These are phyloP conservation scores for Peronospora destructor DNA, from an alignment of 352 stramenopile genomes.

Conservation along the genomic window DNA sequence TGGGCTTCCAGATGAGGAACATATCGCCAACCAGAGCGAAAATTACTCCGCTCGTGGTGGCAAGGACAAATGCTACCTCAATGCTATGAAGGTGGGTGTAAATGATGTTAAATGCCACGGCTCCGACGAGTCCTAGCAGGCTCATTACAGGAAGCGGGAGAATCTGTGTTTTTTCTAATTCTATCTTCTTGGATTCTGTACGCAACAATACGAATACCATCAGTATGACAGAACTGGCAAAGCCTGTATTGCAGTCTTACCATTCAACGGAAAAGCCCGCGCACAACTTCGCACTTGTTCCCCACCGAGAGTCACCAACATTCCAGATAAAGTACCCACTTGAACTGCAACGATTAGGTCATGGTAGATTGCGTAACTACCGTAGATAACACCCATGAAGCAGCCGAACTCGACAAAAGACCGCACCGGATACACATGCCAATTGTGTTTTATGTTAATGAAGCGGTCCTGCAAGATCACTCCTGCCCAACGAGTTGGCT, in stretches of 20 bases:
- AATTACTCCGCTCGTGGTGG: conserved; percentile 65
- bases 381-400: conserved; percentile 85
- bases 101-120: conserved; percentile 84
- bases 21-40: conserved; percentile 77
- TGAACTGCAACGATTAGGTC: conserved; percentile 77
- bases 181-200: conserved; percentile 35
- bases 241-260: conserved; percentile 18
- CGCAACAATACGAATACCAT: neutral
- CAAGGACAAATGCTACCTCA: conserved; percentile 74
- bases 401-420: conserved; percentile 82
- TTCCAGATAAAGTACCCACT: conserved; percentile 73
- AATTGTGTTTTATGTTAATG: conserved; percentile 65
- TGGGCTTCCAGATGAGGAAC: conserved; percentile 83
- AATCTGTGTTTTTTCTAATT: conserved; percentile 58
- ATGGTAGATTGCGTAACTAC: conserved; percentile 77
- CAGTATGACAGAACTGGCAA: neutral
- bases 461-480: conserved; percentile 83
- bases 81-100: conserved; percentile 79
- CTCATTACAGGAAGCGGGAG: conserved; percentile 78
- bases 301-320: conserved; percentile 71
- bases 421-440: conserved; percentile 63
- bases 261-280: conserved; percentile 33
- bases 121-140: conserved; percentile 65
- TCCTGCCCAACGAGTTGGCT: conserved; percentile 57
- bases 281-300: conserved; percentile 64